These are phyloP conservation scores for Trichoderma sp. DNA, from an alignment of 2,329 filamentous ascomycete genomes.

Conservation along the genomic window DNA sequence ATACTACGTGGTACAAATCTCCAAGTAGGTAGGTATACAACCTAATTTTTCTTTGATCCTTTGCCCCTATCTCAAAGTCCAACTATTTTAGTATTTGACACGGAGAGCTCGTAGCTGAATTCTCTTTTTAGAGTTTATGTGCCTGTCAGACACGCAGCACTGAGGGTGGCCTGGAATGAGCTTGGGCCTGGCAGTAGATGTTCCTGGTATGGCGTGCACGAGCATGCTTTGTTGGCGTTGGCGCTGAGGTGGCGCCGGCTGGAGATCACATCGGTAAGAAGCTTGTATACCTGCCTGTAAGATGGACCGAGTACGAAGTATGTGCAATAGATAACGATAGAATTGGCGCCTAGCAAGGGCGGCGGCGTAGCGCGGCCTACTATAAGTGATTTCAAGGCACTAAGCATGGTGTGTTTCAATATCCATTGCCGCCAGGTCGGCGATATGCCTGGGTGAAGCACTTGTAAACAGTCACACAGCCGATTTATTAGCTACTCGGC, in stretches of 20 bases:
- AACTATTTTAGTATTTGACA: neutral
- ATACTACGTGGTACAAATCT: neutral
- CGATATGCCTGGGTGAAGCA: neutral
- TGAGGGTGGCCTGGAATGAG: neutral
- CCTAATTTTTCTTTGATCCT: neutral
- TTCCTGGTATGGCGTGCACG: slow-evolving; percentile 10
- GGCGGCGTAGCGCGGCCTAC: neutral
- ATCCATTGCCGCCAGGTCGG: slow-evolving; percentile 1
- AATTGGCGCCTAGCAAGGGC: neutral
- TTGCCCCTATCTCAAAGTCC: neutral
- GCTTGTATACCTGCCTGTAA: too few relatives aligned
- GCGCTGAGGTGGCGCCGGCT: neutral
- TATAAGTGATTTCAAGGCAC: neutral
- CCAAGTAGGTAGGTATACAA: neutral
- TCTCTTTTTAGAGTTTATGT: slow-evolving; percentile 14
- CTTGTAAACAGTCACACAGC: neutral
- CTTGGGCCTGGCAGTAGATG: neutral
- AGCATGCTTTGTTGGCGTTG: neutral
- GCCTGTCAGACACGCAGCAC: slow-evolving; percentile 14
- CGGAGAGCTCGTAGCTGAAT: neutral
- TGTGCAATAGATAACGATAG: neutral
- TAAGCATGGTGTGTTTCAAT: neutral
- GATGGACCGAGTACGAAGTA: too few relatives aligned
- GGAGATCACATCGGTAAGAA: neutral
- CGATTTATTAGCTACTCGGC: neutral